Percentiles rank a stretch among this genome's conserved stretches.
Conservation (phyloP, 2,329 filamentous ascomycete genomes). For the Cercospora brassicicola region DNA sequence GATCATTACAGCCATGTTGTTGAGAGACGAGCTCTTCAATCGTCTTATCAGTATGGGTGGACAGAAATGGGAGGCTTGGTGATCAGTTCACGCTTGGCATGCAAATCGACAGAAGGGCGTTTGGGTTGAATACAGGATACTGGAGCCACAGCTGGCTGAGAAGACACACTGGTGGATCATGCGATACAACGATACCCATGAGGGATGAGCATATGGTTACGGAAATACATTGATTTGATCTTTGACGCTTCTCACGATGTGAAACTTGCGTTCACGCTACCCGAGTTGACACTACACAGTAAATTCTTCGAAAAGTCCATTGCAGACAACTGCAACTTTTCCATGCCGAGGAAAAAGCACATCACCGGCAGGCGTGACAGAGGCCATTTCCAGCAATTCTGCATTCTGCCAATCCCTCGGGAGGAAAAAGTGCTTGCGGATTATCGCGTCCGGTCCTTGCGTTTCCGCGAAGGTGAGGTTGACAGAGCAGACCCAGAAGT, state of each 20-base stretch:
- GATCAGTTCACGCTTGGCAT: conserved; percentile 4
- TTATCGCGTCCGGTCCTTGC: not conserved
- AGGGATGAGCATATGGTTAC: not conserved
- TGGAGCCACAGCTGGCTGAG: not conserved
- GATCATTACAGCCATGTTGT: conserved; percentile 68
- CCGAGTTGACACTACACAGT: not conserved
- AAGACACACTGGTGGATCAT: too few species aligned
- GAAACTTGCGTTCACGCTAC: too few species aligned
- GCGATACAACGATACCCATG: not conserved
- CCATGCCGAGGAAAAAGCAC: not conserved
- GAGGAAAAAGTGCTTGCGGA: not conserved
- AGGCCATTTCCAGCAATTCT: not conserved
- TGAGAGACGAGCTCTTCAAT: conserved; percentile 79
- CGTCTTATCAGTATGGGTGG: conserved; percentile 71
- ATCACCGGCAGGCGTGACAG: not conserved
- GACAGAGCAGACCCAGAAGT: not conserved
- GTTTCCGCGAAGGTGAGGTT: not conserved
- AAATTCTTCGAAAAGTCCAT: not conserved
- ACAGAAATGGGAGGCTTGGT: conserved; percentile 84
- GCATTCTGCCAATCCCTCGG: not conserved
- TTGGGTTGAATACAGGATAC: not conserved
- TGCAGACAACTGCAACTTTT: not conserved
- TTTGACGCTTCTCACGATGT: too few species aligned
- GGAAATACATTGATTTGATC: not conserved
- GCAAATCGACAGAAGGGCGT: conserved; percentile 17